Conservation (phyloP, 176 grass and related monocot species). For the Melocanna baccifera region DNA sequence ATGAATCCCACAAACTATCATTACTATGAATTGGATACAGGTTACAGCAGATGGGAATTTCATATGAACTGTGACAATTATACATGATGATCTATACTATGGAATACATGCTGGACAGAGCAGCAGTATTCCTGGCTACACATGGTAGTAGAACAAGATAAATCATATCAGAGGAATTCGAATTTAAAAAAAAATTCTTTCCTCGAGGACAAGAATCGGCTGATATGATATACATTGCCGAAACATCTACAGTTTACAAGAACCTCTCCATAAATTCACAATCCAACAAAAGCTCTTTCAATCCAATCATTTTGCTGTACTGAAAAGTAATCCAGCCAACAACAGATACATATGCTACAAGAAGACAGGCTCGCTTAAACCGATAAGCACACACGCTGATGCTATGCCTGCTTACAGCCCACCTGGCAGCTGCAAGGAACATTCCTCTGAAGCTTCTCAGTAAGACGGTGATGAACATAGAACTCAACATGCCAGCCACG, state of each 20-base stretch:
- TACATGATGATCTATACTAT: neutral
- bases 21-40: neutral
- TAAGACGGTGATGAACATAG: conserved; percentile 36
- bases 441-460: conserved; percentile 44
- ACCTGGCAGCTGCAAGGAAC: conserved; percentile 30
- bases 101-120: neutral
- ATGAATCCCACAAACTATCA: neutral
- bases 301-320: conserved; percentile 70
- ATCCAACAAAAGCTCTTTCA: conserved; percentile 66
- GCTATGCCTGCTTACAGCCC: conserved; percentile 39
- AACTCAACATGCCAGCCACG: conserved; percentile 52
- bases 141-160: neutral
- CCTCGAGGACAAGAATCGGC: neutral
- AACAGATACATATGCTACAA: conserved; percentile 75
- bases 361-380: conserved; percentile 53
- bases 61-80: neutral
- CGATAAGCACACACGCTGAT: conserved; percentile 31
- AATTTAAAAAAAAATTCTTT: neutral
- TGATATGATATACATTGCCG: conserved; percentile 29
- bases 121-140: neutral
- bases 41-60: neutral
- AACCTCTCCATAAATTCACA: conserved; percentile 61
- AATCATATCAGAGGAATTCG: neutral
- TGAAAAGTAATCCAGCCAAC: conserved; percentile 81
- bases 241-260: conserved; percentile 41